Evolutionary conservation across 208 protist species (phyloP), one percentile per base, ranked within the genome.

Genomic region (Herpetomonas tarakana): DNA sequence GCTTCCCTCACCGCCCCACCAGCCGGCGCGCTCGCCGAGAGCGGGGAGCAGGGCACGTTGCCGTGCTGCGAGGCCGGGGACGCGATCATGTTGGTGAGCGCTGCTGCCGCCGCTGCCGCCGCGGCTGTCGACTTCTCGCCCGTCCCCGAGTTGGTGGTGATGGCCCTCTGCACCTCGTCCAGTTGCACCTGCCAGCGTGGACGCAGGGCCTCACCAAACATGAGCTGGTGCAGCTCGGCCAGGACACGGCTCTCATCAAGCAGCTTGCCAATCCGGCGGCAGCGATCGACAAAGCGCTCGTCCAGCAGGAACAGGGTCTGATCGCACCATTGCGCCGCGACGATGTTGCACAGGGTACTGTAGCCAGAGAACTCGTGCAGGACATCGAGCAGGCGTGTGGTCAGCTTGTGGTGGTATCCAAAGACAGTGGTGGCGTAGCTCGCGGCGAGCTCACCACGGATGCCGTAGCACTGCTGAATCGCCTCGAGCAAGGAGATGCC

Each of bases 181-280:
- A 96, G 76, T 72, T 93, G 90, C 66, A 90, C 74, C 64, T 96
- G 90, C 85, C 86, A 96, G 7, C 85, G 82, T 41, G 84, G 74
- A 18, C 83, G 83, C 71, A 90, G 35, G n/a, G 74, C 59, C 60
- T 96, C 90, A 2, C 80, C 83, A 79, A 96, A 96, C 18, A 84
- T 14, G 19, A 83, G 59, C 41, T 67, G 52, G 65, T 96, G 85
- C 60, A 96, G 73, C 68, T 96, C 90, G 22, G 78, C 74, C 6
- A 93, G 55, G 6, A 92, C 62, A 29, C 86, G 86, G 54, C 63
- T 83, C 45, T 96, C 90, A 16, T 93, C 83, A 11, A 93, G 67
- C 29, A 89, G 31, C 0, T 70, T 68, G 11, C 49, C 69, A 9
- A 96, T 58, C 1, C 76, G 76, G 11, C 57, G 58, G 56, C 83